Evolutionary conservation across 83 land plant genomes (phyloP).

Genomic region (Diphasiastrum complanatum): DNA sequence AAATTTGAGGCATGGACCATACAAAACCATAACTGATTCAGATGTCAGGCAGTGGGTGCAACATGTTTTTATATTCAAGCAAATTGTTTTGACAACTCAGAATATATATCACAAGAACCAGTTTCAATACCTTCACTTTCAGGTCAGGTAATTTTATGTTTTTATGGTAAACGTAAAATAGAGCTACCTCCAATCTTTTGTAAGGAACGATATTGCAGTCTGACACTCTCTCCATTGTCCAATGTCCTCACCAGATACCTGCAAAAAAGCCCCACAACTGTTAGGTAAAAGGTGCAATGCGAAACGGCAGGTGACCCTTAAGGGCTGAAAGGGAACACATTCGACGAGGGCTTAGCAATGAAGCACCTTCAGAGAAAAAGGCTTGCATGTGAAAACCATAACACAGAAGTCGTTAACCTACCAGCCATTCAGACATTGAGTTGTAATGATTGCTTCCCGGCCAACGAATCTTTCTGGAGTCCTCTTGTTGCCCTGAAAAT

Average conservation of each 20-base stretch:
- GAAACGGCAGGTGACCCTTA: background rate
- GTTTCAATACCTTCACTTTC: too few relatives aligned
- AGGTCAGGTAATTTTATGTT: too few relatives aligned
- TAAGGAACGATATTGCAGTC: conserved; percentile 80
- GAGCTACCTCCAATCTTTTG: conserved; percentile 52
- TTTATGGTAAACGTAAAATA: too few relatives aligned
- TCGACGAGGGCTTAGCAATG: background rate
- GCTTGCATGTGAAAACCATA: background rate
- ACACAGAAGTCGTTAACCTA: conserved; percentile 9
- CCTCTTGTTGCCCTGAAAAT: conserved; percentile 80
- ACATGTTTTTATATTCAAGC: too few relatives aligned
- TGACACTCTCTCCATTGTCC: conserved; percentile 90
- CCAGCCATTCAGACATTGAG: conserved; percentile 97
- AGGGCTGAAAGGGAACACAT: background rate
- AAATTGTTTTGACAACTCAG: too few relatives aligned
- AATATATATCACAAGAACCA: too few relatives aligned
- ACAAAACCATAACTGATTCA: too few relatives aligned
- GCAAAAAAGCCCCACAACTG: background rate
- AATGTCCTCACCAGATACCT: conserved; percentile 89
- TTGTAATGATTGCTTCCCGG: conserved; percentile 84
- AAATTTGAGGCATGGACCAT: too few relatives aligned
- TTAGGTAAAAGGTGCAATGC: too few relatives aligned
- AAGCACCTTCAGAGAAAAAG: background rate
- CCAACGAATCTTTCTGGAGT: conserved; percentile 93
- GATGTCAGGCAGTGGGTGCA: too few relatives aligned